Evolutionary conservation across 306 rosid species (phyloP), one percentile per base, ranked within the genome.

Genomic region (barrel medic (Medicago truncatula)): DNA sequence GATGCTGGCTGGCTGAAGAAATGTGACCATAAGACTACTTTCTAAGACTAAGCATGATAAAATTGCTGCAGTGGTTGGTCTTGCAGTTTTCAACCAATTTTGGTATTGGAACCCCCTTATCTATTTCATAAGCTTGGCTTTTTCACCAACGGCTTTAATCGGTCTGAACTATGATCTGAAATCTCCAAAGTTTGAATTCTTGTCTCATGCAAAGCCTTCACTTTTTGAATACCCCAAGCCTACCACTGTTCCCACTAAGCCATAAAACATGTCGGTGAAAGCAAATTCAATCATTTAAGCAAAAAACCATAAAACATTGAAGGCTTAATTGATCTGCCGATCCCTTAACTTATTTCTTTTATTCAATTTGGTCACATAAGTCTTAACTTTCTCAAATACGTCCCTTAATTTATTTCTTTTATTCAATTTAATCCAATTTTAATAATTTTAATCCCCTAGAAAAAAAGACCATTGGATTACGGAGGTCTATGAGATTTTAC

Each of bases 91-190:
- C 85, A 95, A 96, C 85, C 98, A 95, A 82, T 95, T 90, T 88
- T 95, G 98, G 98, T 95, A 95, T 78, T 95, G 98, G 98, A 89
- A 95, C 86, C 98, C 98, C 63, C 98, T 95, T 21, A 92, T 95
- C 80, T 95, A 95, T 78, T 95, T 95, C 78, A 62, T 92, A 70
- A 95, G 98, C 76, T 78, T 95, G 85, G 58, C 98, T 0, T 92
- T 95, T 88, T 95, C 97, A 13, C 98, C 98, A 57, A 95, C 98
- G 0, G 97, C 98, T 43, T 81, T 95, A 49, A 89, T 95, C 31
- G 98, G 98, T 70, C 85, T 95, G 81, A 95, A 95, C 80, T 84
- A 83, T 61, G 98, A 95, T 84, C 86, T 95, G 82, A 95, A 92
- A 80, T 96, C 88, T 60, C 98, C 98, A 0, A 92, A 82, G 79